Conservation (phyloP, 352 stramenopile species). For the Globisporangium spiculum region DNA sequence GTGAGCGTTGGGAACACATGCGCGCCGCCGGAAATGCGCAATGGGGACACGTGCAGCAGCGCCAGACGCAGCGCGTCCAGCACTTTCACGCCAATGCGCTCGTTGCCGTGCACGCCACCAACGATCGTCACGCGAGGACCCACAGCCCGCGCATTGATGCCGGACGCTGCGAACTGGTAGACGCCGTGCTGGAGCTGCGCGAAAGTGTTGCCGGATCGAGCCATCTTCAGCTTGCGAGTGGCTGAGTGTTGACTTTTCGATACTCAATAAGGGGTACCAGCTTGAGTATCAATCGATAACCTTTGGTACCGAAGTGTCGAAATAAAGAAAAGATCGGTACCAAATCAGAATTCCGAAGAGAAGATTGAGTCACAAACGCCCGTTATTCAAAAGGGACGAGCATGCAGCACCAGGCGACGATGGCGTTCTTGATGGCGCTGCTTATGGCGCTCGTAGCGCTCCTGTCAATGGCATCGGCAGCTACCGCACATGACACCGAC, state of each 20-base stretch:
- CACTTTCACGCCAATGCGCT: slow-evolving; percentile 63
- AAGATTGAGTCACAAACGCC: background rate
- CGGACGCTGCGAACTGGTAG: slow-evolving; percentile 36
- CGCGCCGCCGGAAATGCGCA: slow-evolving; percentile 16
- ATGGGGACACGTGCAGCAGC: slow-evolving; percentile 29
- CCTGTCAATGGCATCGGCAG: background rate
- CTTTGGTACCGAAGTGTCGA: background rate
- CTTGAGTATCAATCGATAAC: too few relatives aligned
- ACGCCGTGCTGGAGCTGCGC: slow-evolving; percentile 36
- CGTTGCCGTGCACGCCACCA: slow-evolving; percentile 73
- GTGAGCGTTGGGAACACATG: slow-evolving; percentile 25
- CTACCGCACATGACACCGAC: background rate
- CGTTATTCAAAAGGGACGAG: background rate
- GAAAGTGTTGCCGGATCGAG: slow-evolving; percentile 36
- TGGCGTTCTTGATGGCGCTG: background rate
- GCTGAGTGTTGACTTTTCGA: slow-evolving; percentile 9
- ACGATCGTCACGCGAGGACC: slow-evolving; percentile 56
- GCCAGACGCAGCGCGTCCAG: slow-evolving; percentile 54
- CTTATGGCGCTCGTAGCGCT: background rate
- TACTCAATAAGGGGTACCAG: too few relatives aligned
- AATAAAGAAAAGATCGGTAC: too few relatives aligned
- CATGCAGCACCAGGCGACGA: background rate
- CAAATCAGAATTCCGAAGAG: background rate
- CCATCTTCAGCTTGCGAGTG: slow-evolving; percentile 20
- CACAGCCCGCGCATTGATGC: background rate